Conservation (phyloP, 164 flowering plant species). For the Aristolochia californica region DNA sequence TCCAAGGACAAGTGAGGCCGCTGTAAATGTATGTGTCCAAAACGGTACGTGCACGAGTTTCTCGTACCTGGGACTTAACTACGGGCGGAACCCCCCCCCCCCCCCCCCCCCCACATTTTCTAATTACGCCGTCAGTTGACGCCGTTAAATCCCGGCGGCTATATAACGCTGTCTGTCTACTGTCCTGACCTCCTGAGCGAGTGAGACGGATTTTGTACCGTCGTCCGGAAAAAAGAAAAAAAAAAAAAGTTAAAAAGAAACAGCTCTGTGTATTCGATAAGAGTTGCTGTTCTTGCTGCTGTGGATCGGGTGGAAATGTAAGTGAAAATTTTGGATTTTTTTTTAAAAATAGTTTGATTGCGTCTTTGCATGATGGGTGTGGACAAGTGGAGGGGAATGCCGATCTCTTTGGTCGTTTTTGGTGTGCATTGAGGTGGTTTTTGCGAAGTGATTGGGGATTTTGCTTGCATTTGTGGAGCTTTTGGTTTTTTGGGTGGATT, state of each 20-base stretch:
- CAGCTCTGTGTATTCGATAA: neutral
- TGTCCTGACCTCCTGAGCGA: neutral
- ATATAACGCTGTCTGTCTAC: neutral
- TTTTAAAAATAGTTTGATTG: neutral
- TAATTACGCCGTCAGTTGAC: neutral
- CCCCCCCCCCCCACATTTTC: too few species aligned
- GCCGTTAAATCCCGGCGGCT: neutral
- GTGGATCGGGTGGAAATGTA: neutral
- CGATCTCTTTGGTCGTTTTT: too few species aligned
- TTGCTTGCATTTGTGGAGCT: too few species aligned
- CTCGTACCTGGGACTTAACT: neutral
- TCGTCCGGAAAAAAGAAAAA: neutral
- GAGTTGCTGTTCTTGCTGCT: neutral
- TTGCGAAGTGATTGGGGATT: too few species aligned
- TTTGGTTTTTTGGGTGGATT: too few species aligned
- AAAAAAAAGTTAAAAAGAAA: neutral
- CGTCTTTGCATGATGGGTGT: too few species aligned
- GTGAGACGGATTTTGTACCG: neutral
- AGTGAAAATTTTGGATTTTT: neutral
- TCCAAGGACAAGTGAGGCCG: neutral
- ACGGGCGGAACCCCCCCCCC: neutral
- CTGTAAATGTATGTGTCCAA: neutral
- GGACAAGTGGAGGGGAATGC: too few species aligned
- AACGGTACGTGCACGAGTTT: neutral
- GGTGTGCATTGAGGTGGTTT: too few species aligned